A percentile compares a stretch with the other conserved stretches of the same genome.
These are phyloP conservation scores for Kurtzmaniella quercitrusa DNA, from an alignment of 1,139 yeast genomes.

Conservation along the genomic window DNA sequence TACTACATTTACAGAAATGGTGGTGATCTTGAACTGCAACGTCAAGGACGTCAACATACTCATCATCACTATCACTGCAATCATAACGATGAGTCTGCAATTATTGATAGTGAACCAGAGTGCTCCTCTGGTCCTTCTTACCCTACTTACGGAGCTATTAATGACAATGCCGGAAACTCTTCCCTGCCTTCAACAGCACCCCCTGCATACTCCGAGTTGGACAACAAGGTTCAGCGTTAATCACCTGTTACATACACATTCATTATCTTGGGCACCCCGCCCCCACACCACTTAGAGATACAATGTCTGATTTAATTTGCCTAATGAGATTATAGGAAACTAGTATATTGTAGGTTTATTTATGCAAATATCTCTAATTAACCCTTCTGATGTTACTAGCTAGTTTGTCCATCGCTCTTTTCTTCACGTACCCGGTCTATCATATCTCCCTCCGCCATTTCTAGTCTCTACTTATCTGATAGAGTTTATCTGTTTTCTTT, in stretches of 20 bases:
- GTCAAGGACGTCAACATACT: conserved; percentile 6
- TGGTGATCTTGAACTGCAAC: conserved; percentile 6
- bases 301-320: too few species aligned
- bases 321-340: too few species aligned
- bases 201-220: conserved; percentile 36
- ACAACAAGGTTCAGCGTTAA: conserved; percentile 8
- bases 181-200: conserved; percentile 16
- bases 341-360: too few species aligned
- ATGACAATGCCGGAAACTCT: conserved; percentile 9
- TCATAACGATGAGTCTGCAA: conserved; percentile 19
- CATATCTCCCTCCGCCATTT: too few species aligned
- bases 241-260: not conserved
- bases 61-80: conserved; percentile 7
- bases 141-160: conserved; percentile 25
- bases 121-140: conserved; percentile 11
- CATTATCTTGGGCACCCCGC: too few species aligned
- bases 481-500: too few species aligned
- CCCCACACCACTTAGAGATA: too few species aligned
- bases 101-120: not conserved
- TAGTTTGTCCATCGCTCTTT: too few species aligned
- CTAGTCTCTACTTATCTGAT: too few species aligned
- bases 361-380: too few species aligned
- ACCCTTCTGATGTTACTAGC: too few species aligned
- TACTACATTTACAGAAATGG: conserved; percentile 27
- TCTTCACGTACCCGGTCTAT: too few species aligned